Evolutionary conservation across 495 filamentous ascomycete genomes (phyloP), one percentile per base, ranked within the genome.

Genomic region (Chlorociboria aeruginascens): DNA sequence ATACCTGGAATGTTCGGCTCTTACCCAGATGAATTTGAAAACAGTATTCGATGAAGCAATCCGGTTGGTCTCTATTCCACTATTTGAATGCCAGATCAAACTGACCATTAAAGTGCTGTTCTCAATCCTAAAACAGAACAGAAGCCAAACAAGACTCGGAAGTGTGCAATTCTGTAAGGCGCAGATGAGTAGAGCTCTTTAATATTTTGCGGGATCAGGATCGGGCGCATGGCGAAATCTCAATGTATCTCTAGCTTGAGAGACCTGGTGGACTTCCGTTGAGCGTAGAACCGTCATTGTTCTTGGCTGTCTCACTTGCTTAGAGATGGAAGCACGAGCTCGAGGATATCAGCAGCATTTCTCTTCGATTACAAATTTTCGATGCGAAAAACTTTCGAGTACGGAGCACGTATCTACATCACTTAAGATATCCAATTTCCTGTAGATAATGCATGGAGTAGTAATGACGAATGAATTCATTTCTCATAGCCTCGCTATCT

Each of bases 41-140:
- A 90, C 86, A 46, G 93, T 98, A 40, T 98, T 98, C 61, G 92
- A 98, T 57, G 87, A 95, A 61, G 92, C 92, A 33, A 98, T 98
- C 61, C 77, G 89, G 90, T 95, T 60, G 48, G 66, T 64, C 13
- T 46, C 46, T 20, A 16, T 46, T 16, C 41, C 32, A 17, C 6
- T 43, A 28, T 13, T 16, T 36, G 7, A 34, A 31, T 16, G 40
- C 2, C n/a, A 14, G 17, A 16, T 14, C 8, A 7, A 10, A 32
- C 13, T 3, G 7, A 8, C 40, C 9, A n/a, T 29, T 34, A 38
- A 57, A 92, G 89, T 43, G 88, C 89, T 46, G 89, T 58, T 35
- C 45, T 58, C 32, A 58, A 48, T 45, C 55, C 55, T 2, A 77
- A 80, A 46, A 82, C 83, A 25, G 62, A 74, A 43, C 56, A 70